A percentile compares a stretch with the other conserved stretches of the same genome.
Evolutionary conservation across 106 monocot species (phyloP).

Genomic region (Phalaenopsis equestris): DNA sequence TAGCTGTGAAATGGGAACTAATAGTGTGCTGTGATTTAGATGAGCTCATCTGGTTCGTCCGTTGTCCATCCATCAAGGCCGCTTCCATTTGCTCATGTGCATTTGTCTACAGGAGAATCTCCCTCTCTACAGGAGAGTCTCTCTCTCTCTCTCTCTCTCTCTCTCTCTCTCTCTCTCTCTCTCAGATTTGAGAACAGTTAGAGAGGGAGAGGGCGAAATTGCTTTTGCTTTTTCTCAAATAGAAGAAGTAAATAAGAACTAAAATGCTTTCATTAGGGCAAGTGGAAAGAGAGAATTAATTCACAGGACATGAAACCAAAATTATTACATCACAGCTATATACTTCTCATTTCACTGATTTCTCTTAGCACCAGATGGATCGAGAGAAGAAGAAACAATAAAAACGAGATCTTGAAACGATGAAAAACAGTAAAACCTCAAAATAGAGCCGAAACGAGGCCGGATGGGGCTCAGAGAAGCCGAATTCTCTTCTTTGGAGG

Average conservation of each 20-base stretch:
- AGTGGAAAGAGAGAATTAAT: background rate
- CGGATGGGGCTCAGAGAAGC: background rate
- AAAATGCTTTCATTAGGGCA: too few relatives aligned
- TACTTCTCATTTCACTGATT: background rate
- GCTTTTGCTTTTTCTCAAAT: background rate
- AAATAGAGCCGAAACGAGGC: background rate
- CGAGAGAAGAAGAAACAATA: background rate
- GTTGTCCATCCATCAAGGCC: background rate
- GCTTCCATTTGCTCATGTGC: background rate
- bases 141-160: background rate
- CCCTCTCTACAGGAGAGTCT: too few relatives aligned
- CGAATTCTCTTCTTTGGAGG: constrained; percentile 16
- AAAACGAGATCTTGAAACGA: background rate
- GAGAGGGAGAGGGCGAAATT: background rate
- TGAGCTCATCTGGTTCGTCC: background rate
- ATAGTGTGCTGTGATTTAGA: background rate
- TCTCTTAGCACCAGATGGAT: background rate
- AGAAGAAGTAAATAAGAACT: background rate
- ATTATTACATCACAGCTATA: background rate
- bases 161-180: background rate
- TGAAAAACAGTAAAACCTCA: background rate
- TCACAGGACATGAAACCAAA: background rate
- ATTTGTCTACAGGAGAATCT: constrained; percentile 10
- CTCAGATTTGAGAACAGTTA: background rate
- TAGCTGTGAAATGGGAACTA: too few relatives aligned